Conservation (phyloP, 257 asterid species). For the Fraxinus excelsior region DNA sequence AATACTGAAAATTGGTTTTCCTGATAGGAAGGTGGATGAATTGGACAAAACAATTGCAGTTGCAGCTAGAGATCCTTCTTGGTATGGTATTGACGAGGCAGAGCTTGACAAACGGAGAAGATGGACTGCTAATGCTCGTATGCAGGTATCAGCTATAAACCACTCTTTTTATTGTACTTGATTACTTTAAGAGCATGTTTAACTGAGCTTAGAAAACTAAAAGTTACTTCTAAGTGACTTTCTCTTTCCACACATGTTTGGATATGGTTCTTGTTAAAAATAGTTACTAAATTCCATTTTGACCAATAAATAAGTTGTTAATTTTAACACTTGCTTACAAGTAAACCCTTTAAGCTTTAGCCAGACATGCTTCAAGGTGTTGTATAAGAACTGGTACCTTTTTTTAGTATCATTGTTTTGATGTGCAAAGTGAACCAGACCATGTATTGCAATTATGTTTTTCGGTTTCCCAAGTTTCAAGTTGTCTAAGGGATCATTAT, state of each 20-base stretch:
- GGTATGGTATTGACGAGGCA: slow-evolving; percentile 68
- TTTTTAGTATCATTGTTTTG: slow-evolving; percentile 7
- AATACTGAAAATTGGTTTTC: slow-evolving; percentile 50
- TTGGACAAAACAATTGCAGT: slow-evolving; percentile 86
- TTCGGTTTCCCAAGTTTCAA: slow-evolving; percentile 13
- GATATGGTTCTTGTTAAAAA: no score
- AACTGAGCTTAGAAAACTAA: background rate
- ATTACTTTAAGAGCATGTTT: background rate
- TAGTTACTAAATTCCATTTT: no score
- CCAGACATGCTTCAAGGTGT: background rate
- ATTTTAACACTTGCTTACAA: no score
- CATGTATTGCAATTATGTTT: slow-evolving; percentile 11
- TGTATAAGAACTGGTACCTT: background rate
- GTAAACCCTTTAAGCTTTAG: no score
- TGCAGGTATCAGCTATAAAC: slow-evolving; percentile 55
- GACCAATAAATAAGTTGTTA: no score
- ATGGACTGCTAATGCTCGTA: slow-evolving; percentile 90
- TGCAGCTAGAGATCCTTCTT: slow-evolving; percentile 80
- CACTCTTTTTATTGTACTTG: background rate
- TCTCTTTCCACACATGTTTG: no score
- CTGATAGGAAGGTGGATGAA: slow-evolving; percentile 89
- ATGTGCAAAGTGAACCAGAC: slow-evolving; percentile 1
- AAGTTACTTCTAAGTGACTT: no score
- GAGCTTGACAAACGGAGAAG: slow-evolving; percentile 88
- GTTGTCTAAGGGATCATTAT: background rate